Conservation (phyloP, 495 filamentous ascomycete genomes). For the Talaromyces liani region DNA sequence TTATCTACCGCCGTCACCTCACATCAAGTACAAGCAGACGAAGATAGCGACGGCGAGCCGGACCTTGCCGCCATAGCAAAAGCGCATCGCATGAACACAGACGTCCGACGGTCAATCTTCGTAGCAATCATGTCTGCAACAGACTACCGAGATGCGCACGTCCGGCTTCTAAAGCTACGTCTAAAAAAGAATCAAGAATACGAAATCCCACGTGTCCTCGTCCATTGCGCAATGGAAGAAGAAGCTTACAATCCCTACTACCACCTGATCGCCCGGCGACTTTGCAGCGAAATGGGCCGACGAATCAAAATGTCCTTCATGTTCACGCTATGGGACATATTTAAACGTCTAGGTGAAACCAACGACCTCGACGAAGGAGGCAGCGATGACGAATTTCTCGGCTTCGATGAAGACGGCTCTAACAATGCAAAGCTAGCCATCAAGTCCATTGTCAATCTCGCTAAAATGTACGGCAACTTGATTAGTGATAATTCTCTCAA, state of each 20-base stretch:
- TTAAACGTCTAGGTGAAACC: constrained; percentile 73
- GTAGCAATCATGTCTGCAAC: constrained; percentile 73
- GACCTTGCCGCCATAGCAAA: constrained; percentile 70
- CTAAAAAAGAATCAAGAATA: constrained; percentile 79
- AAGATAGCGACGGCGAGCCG: constrained; percentile 46
- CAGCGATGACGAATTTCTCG: constrained; percentile 46
- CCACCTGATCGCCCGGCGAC: constrained; percentile 66
- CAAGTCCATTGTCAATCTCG: constrained; percentile 78
- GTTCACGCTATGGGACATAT: constrained; percentile 78
- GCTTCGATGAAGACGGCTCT: constrained; percentile 34
- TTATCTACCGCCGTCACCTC: constrained; percentile 13
- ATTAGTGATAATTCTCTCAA: constrained; percentile 58
- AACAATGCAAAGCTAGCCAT: constrained; percentile 40
- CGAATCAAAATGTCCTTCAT: constrained; percentile 77
- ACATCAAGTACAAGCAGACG: constrained; percentile 15
- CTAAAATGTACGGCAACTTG: constrained; percentile 72
- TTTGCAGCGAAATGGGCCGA: constrained; percentile 58
- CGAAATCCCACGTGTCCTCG: constrained; percentile 80
- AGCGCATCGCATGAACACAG: constrained; percentile 90
- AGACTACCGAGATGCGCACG: constrained; percentile 77
- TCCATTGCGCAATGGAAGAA: constrained; percentile 82
- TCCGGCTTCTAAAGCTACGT: constrained; percentile 69
- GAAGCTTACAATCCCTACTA: constrained; percentile 89
- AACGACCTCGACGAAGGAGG: constrained; percentile 49
- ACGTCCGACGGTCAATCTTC: constrained; percentile 87